Base-by-base conservation (phyloP, 257 asterid species). In the Solanum clarkiae region DNA sequence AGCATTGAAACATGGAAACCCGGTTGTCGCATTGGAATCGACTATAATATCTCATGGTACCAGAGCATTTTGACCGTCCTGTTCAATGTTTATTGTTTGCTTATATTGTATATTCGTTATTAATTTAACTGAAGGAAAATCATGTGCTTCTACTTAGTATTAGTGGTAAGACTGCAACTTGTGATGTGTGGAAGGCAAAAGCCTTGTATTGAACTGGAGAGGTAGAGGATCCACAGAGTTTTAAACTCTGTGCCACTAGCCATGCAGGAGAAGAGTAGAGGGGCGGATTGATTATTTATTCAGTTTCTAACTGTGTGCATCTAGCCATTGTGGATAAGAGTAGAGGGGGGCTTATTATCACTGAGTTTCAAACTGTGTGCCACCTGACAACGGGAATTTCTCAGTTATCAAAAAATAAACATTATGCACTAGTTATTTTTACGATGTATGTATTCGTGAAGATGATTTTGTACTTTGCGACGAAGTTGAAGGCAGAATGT, bases 1-100 rank as follows among this genome's bases (percentile, higher is more conserved):
- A 87, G 99, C 98, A 84, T 88, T 96, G 86, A 90, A 93, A n/a
- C 65, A 62, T 69, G 94, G 98, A 45, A 89, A 84, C 84, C 90
- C 97, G 5, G 95, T 96, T 84, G 99, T 96, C 88, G 99, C 99
- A 86, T 97, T 96, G 74, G 99, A 96, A 88, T 96, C 99, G 72
- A 95, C 99, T 45, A 92, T 96, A 36, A 96, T 96, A 82, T 91
- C 98, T 88, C 99, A 96, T 90, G 98, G 99, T 96, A 92, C 66
- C 88, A 32, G 51, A 54, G 36, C 6, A 3, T 56, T 80, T 81
- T 40, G 47, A 42, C 42, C 59, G 54, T 75, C 20, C 24, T 59
- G 75, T 22, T 62, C 40, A 65, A 7, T 63, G 81, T 29, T 60
- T 53, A 18, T 70, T 1, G 26, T 40, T n/a, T 18, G 49, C 49